Percentiles rank a stretch among this genome's conserved stretches.
These are phyloP conservation scores for Eremochloa ophiuroides DNA, from an alignment of 176 grass and related monocot species.

Conservation along the genomic window DNA sequence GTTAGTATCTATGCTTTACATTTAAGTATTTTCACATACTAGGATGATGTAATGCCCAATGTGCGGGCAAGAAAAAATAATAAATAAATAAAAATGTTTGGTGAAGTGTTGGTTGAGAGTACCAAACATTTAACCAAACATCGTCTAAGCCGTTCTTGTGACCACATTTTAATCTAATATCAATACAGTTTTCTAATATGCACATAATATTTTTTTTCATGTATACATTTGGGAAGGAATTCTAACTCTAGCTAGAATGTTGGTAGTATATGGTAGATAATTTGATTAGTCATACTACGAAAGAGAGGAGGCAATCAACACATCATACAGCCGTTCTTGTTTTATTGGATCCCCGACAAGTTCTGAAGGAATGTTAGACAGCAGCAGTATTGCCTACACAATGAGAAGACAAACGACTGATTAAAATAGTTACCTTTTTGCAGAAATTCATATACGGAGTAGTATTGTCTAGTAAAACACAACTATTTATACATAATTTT, in stretches of 20 bases:
- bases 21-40: too few species aligned
- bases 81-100: too few species aligned
- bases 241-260: background rate
- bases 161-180: background rate
- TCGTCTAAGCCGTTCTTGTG: too few species aligned
- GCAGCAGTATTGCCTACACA: slow-evolving; percentile 19
- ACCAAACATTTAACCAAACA: too few species aligned
- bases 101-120: too few species aligned
- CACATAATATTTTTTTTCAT: background rate
- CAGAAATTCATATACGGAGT: too few species aligned
- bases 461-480: background rate
- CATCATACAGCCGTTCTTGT: slow-evolving; percentile 29
- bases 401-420: background rate
- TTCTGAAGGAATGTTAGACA: slow-evolving; percentile 28
- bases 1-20: too few species aligned
- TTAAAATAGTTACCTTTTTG: too few species aligned
- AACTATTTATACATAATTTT: background rate
- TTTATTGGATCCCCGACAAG: slow-evolving; percentile 20
- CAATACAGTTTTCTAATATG: background rate
- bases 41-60: too few species aligned
- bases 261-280: background rate
- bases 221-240: background rate
- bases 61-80: too few species aligned
- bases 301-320: slow-evolving; percentile 38
- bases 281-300: slow-evolving; percentile 9